Base-by-base conservation (phyloP, 768 basidiomycete genomes). In the Agaricus subrufescens region DNA sequence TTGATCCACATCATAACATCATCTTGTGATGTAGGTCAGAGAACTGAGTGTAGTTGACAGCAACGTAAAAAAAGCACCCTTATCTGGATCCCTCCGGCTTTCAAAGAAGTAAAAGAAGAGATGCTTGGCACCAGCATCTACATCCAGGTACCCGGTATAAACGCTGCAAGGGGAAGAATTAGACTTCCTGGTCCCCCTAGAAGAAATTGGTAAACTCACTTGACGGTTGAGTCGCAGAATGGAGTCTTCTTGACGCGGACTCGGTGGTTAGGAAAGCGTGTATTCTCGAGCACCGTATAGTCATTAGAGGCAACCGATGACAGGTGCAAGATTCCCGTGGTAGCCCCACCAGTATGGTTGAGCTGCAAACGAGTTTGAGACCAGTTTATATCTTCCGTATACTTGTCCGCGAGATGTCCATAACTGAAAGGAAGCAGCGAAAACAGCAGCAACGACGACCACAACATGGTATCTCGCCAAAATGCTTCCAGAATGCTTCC, bases 101-200 rank as follows among this genome's bases (percentile, higher is more conserved):
- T 90, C 86, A 65, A 89, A 90, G 66, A 89, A 89, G 71, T 87
- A 87, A 74, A 90, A 89, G 65, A 85, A 86, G n/a, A 87, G 58
- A 62, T 86, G 86, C 4, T 83, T 75, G 4, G 83, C 74, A 62
- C 82, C 73, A 15, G 37, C 54, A 63, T 83, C 73, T 45, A 84
- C 75, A 57, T 87, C 85, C 51, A 87, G 83, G 61, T 87, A 86
- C 8, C 86, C 86, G 0, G 84, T 85, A 8, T 54, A 50, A 15
- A 45, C 46, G 3, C 55, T 52, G 26, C 29, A 42, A 37, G 25
- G 37, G n/a, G 27, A 25, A 3, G 42, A 45, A 25, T 14, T 19
- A 30, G 19, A 52, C 30, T 5, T 14, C n/a, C 25, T 23, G 15
- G 37, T 15, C 7, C 31, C 31, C 12, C 5, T 46, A 27, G 44